A percentile compares a stretch with the other conserved stretches of the same genome.
Conservation (phyloP, 2,329 filamentous ascomycete genomes). For the Catunica adiposa region DNA sequence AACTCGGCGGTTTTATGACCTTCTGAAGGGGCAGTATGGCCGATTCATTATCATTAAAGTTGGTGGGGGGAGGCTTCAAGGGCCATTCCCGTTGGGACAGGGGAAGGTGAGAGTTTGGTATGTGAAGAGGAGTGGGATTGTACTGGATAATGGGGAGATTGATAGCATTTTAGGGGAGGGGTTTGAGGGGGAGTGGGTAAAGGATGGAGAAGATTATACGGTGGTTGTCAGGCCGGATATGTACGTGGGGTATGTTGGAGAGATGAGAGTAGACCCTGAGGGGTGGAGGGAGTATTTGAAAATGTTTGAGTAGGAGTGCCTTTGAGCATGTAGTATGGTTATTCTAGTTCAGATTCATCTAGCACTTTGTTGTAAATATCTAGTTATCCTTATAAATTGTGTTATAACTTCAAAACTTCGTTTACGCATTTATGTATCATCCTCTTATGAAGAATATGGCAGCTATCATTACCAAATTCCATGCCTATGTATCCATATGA, state of each 20-base stretch:
- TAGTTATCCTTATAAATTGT: too few species aligned
- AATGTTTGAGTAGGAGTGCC: background rate
- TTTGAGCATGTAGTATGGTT: background rate
- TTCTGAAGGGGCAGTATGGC: slow-evolving; percentile 19
- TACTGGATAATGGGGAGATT: background rate
- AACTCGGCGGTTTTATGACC: slow-evolving; percentile 20
- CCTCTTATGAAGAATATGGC: too few species aligned
- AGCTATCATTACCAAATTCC: too few species aligned
- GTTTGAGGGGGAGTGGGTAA: slow-evolving; percentile 21
- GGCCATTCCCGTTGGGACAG: background rate
- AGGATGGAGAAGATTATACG: slow-evolving; percentile 18
- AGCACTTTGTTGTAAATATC: too few species aligned
- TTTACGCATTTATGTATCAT: too few species aligned
- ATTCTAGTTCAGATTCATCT: background rate
- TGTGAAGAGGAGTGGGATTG: background rate
- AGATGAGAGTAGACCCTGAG: slow-evolving; percentile 10
- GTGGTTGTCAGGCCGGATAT: slow-evolving; percentile 26
- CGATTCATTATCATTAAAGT: slow-evolving; percentile 20
- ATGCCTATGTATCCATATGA: too few species aligned
- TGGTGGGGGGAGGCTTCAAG: slow-evolving; percentile 7
- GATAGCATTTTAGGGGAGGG: slow-evolving; percentile 2
- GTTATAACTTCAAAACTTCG: too few species aligned
- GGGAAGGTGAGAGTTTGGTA: slow-evolving; percentile 2
- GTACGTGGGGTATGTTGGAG: slow-evolving; percentile 25
- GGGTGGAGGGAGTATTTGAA: slow-evolving; percentile 20